Percentiles rank a stretch among this genome's conserved stretches.
Evolutionary conservation across 1,284 basidiomycete genomes (phyloP).

Genomic region (Moesziomyces antarcticus): DNA sequence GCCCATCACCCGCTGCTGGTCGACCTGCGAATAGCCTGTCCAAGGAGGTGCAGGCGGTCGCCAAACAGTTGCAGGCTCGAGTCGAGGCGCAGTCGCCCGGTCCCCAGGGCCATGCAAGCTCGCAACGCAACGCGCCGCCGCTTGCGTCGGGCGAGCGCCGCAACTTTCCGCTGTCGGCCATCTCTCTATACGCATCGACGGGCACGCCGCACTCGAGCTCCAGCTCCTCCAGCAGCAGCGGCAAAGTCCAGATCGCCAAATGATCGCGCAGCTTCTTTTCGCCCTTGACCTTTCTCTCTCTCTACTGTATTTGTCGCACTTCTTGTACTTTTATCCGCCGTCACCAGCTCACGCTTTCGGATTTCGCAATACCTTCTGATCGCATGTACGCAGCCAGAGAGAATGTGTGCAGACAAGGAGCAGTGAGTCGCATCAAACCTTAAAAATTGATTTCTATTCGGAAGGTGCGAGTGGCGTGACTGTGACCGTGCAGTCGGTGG

Average conservation of each 20-base stretch:
- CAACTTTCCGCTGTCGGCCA: constrained; percentile 36
- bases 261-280: constrained; percentile 1
- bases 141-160: constrained; percentile 30
- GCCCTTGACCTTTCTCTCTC: background rate
- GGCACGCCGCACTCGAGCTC: constrained; percentile 26
- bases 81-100: constrained; percentile 41
- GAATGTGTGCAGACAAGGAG: too few species aligned
- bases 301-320: constrained; percentile 16
- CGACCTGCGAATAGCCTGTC: constrained; percentile 28
- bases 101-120: constrained; percentile 4
- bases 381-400: background rate
- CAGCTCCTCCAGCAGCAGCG: constrained; percentile 9
- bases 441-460: too few species aligned
- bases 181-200: constrained; percentile 43
- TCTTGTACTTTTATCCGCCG: background rate
- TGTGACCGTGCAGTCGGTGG: too few species aligned
- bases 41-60: constrained; percentile 42
- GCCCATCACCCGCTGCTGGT: constrained; percentile 1
- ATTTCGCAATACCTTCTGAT: background rate
- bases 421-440: too few species aligned
- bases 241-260: constrained; percentile 22
- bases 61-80: constrained; percentile 42
- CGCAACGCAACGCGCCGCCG: constrained; percentile 14
- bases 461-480: background rate
- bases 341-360: background rate